Evolutionary conservation across 208 protist genomes (phyloP).

Genomic region (Leishmania braziliensis): DNA sequence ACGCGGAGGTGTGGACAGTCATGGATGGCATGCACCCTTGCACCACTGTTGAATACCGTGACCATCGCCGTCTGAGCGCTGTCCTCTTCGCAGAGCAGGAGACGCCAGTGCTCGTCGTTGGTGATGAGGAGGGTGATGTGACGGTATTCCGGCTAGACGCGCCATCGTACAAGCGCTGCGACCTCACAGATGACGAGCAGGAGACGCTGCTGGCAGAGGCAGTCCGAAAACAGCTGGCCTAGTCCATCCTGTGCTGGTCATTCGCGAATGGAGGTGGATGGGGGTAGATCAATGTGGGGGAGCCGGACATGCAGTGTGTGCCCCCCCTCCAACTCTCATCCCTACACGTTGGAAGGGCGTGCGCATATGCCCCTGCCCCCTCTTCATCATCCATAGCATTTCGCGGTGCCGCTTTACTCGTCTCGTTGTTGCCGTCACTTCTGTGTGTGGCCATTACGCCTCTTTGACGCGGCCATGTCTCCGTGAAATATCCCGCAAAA

Average conservation of each 20-base stretch:
- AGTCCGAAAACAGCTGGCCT: constrained; percentile 57
- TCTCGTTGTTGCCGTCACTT: background rate
- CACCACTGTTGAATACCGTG: constrained; percentile 61
- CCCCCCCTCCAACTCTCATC: background rate
- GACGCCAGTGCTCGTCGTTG: constrained; percentile 84
- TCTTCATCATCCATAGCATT: background rate
- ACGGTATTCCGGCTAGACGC: constrained; percentile 70
- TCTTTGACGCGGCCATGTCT: background rate
- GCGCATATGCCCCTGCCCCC: background rate
- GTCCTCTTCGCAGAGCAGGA: constrained; percentile 90
- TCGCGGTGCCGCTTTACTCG: background rate
- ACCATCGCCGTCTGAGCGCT: constrained; percentile 73
- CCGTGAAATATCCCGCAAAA: background rate
- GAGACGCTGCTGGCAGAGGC: constrained; percentile 75
- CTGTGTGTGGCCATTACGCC: background rate
- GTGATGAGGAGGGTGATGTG: constrained; percentile 90
- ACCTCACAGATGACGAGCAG: constrained; percentile 80
- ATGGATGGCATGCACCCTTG: constrained; percentile 74
- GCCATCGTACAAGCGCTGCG: constrained; percentile 44
- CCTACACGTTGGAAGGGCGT: background rate
- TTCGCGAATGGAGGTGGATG: background rate
- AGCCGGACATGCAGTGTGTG: background rate
- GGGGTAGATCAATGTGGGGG: background rate
- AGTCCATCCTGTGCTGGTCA: background rate
- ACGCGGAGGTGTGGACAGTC: constrained; percentile 83